Evolutionary conservation across 176 grass and related monocot genomes (phyloP), one percentile per base, ranked within the genome.

Genomic region (Musa beccarii): DNA sequence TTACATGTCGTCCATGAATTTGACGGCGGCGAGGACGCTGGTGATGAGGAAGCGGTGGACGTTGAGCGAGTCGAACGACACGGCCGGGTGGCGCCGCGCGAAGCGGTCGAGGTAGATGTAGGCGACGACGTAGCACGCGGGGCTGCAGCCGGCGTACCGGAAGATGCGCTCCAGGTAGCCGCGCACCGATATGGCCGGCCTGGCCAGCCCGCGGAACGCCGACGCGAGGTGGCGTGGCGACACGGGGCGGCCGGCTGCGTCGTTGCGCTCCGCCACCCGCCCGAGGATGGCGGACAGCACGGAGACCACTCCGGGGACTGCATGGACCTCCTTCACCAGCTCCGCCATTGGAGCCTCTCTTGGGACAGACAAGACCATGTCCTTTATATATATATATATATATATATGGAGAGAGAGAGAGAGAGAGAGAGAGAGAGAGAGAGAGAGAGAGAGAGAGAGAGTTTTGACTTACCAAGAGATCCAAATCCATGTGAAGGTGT

Each of bases 231-330:
- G 21, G 52, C 23, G 52, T 22, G 13, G 71, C 20, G 51, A 10
- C 51, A 49, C 20, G 43, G 19, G 51, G 51, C 70, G 59, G 51
- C 63, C 69, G 72, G 23, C 71, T 43, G 51, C 78, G 82, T 94
- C 95, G 73, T 98, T 98, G 66, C 81, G 77, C 77, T 92, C 82
- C 1, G 86, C 84, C 77, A 93, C 79, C 2, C 84, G 86, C 79
- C 89, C 82, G 19, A 98, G 90, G 68, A 98, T 78, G 78, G 88
- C 73, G 62, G 94, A 98, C 53, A 98, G 90, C 67, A 91, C 89
- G 52, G 78, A 89, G 11, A 98, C 90, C 43, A 98, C 88, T 19
- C 89, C 79, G 6, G 94, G 94, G 85, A 98, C 43, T 51, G 17
- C 14, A 9, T 19, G 68, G 2, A 17, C 17, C 68, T 51, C 43